phyloP scores from a whole-genome alignment of 2,329 filamentous ascomycete species.

The Arthrobotrys sphaeroides region DNA sequence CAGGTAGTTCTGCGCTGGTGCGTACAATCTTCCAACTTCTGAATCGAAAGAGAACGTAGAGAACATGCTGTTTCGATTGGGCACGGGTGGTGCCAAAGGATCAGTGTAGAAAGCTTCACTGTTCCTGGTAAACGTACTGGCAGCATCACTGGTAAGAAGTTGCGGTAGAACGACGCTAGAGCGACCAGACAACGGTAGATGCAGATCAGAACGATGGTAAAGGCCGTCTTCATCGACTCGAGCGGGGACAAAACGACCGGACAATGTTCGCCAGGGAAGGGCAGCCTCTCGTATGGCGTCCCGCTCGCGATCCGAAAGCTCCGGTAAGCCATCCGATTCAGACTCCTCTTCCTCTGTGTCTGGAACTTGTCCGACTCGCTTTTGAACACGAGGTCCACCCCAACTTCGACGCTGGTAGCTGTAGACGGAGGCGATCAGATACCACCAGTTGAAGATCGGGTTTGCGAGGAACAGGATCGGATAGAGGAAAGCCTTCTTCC shows the following conservation, averaged over 20 bases:
- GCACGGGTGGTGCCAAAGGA: conserved; percentile 13
- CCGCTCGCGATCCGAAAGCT: conserved; percentile 42
- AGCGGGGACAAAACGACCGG: conserved; percentile 46
- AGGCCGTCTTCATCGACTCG: conserved; percentile 37
- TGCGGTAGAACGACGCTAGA: conserved; percentile 46
- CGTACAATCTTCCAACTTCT: conserved; percentile 47
- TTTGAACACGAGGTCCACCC: conserved; percentile 79
- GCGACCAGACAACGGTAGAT: conserved; percentile 45
- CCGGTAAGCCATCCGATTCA: conserved; percentile 34
- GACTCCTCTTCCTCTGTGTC: conserved; percentile 12
- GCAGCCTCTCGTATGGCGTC: conserved; percentile 39
- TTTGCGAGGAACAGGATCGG: conserved; percentile 95
- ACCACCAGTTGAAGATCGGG: conserved; percentile 97
- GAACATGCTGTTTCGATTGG: conserved; percentile 30
- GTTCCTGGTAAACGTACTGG: conserved; percentile 28
- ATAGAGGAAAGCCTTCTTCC: conserved; percentile 95
- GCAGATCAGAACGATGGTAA: conserved; percentile 42
- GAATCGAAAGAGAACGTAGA: conserved; percentile 37
- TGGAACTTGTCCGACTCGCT: not conserved
- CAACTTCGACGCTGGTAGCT: conserved; percentile 76
- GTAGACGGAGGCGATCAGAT: conserved; percentile 73
- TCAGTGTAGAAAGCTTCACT: conserved; percentile 21
- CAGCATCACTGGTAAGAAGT: conserved; percentile 25
- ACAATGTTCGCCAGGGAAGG: conserved; percentile 48
- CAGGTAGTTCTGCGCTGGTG: conserved; percentile 36